Percentiles rank a stretch among this genome's conserved stretches.
These are phyloP conservation scores for Cajanus cajan DNA, from an alignment of 306 rosid species.

Conservation along the genomic window DNA sequence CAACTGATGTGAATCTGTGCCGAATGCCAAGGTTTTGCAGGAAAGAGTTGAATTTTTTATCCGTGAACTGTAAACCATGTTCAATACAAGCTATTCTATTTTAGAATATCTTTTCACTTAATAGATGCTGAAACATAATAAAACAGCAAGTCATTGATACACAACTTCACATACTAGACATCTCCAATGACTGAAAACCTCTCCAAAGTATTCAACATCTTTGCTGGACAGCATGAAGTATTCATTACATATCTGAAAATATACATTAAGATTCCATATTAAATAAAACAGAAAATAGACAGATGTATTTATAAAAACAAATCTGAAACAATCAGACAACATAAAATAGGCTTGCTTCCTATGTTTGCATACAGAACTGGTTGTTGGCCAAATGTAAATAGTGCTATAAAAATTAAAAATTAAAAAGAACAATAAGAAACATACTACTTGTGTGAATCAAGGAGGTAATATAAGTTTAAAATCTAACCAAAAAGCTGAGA, in stretches of 20 bases:
- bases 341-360: conserved; percentile 60
- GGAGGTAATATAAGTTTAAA: conserved; percentile 13
- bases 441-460: conserved; percentile 13
- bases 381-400: conserved; percentile 13
- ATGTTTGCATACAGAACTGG: conserved; percentile 82
- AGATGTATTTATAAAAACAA: conserved; percentile 26
- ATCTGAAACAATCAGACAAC: conserved; percentile 97
- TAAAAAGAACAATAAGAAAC: background rate
- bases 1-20: too few relatives aligned
- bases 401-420: background rate
- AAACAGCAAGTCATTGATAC: conserved; percentile 11
- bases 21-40: too few relatives aligned
- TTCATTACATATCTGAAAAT: conserved; percentile 82
- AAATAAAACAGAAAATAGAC: conserved; percentile 10
- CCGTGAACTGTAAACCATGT: too few relatives aligned
- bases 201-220: conserved; percentile 88
- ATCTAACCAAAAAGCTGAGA: background rate
- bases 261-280: background rate
- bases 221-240: conserved; percentile 77
- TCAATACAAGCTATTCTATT: background rate
- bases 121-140: conserved; percentile 15
- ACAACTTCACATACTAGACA: conserved; percentile 67
- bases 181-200: conserved; percentile 55
- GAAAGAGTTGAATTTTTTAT: too few relatives aligned
- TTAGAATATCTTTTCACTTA: background rate